Evolutionary conservation across 306 rosid species (phyloP).

Genomic region (Casuarina equisetifolia): DNA sequence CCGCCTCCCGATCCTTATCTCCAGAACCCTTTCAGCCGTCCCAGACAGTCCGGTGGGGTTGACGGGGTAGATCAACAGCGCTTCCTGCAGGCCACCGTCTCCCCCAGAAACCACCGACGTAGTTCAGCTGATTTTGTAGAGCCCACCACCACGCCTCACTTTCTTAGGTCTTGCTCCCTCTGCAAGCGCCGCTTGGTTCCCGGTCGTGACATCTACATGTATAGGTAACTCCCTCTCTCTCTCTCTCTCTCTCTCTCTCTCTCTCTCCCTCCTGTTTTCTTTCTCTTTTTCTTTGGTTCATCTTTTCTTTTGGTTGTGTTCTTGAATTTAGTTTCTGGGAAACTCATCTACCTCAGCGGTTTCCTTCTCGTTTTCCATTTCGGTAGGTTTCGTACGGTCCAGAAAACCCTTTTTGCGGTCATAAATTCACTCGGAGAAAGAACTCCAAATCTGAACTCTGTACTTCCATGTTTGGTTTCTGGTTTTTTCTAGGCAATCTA

Average conservation of each 20-base stretch:
- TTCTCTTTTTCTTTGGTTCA: too few species aligned
- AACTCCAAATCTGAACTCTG: too few species aligned
- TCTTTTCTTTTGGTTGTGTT: too few species aligned
- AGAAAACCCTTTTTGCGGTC: too few species aligned
- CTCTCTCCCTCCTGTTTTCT: background rate
- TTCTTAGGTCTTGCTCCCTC: conserved; percentile 72
- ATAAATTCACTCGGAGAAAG: too few species aligned
- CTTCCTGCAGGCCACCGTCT: conserved; percentile 22
- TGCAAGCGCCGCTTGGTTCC: conserved; percentile 71
- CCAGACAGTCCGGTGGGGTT: conserved; percentile 13
- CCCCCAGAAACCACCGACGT: conserved; percentile 46
- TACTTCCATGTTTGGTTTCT: too few species aligned
- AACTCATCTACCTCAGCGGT: too few species aligned
- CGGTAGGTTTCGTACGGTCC: too few species aligned
- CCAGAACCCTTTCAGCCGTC: conserved; percentile 14
- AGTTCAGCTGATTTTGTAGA: conserved; percentile 41
- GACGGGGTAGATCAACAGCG: conserved; percentile 43
- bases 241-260: background rate
- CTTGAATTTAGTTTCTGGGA: too few species aligned
- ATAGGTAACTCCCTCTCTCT: conserved; percentile 43
- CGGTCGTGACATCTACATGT: conserved; percentile 90
- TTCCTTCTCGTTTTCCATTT: too few species aligned
- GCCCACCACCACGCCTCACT: conserved; percentile 34
- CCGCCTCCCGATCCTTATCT: conserved; percentile 28
- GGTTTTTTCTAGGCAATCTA: background rate